phyloP scores from a whole-genome alignment of 148 eudicot species.

The Oxyria digyna region DNA sequence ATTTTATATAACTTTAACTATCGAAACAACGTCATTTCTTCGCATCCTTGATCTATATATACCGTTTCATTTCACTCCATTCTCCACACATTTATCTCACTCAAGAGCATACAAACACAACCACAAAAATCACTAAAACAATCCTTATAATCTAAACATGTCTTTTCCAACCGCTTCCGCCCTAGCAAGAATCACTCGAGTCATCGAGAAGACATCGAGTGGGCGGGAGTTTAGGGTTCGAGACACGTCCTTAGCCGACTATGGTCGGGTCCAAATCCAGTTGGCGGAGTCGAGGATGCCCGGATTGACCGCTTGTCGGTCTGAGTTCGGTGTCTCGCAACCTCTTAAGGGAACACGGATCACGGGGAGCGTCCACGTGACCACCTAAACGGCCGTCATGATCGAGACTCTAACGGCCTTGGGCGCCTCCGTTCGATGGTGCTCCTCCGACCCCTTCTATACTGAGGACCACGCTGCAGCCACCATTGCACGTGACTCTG shows the following conservation, averaged over 20 bases:
- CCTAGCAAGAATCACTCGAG: slow-evolving; percentile 31
- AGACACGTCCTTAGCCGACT: slow-evolving; percentile 90
- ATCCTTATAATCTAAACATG: no score
- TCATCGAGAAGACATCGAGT: slow-evolving; percentile 59
- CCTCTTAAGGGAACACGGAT: slow-evolving; percentile 72
- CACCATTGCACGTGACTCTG: slow-evolving; percentile 78
- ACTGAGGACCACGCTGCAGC: slow-evolving; percentile 92
- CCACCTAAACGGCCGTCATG: slow-evolving; percentile 79
- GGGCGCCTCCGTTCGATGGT: slow-evolving; percentile 92
- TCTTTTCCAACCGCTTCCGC: background rate
- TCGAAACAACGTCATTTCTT: no score
- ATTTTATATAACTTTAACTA: no score
- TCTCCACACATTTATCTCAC: no score
- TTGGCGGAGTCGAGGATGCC: slow-evolving; percentile 91
- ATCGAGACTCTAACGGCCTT: slow-evolving; percentile 82
- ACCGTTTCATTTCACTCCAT: no score
- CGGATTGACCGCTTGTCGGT: slow-evolving; percentile 64
- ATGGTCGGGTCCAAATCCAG: slow-evolving; percentile 79
- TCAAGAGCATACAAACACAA: no score
- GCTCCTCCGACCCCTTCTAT: slow-evolving; percentile 91
- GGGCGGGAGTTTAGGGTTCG: slow-evolving; percentile 92
- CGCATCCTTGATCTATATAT: no score
- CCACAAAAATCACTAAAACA: no score
- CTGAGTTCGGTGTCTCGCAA: slow-evolving; percentile 71
- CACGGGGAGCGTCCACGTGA: slow-evolving; percentile 90